These are phyloP conservation scores for Colletotrichum sp. DNA, from an alignment of 2,329 filamentous ascomycete species.

Conservation along the genomic window DNA sequence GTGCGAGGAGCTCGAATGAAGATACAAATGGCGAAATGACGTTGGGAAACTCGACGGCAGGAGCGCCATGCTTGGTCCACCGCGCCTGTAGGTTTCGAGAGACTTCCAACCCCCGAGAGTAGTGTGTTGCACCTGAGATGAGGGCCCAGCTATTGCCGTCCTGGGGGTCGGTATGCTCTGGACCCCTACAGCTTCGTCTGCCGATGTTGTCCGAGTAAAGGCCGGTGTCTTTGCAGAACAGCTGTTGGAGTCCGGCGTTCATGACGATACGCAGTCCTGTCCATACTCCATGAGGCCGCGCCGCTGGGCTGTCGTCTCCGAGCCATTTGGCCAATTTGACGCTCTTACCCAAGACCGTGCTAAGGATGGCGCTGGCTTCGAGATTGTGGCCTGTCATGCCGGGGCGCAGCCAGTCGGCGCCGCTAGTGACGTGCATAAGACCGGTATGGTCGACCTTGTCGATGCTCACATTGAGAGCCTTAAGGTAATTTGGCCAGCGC, in stretches of 20 bases:
- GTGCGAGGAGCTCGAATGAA: constrained; percentile 37
- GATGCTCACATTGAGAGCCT: constrained; percentile 35
- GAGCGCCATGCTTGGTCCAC: constrained; percentile 51
- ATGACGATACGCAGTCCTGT: constrained; percentile 15
- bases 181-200: constrained; percentile 30
- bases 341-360: constrained; percentile 54
- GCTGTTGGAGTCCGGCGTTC: constrained; percentile 24
- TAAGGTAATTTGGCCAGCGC: constrained; percentile 51
- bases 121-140: constrained; percentile 26
- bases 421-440: constrained; percentile 54
- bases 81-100: constrained; percentile 40
- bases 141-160: constrained; percentile 56
- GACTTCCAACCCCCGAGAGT: constrained; percentile 25
- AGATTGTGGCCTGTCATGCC: constrained; percentile 55
- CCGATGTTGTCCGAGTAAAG: constrained; percentile 54
- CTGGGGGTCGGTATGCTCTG: constrained; percentile 50
- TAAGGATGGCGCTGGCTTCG: constrained; percentile 58
- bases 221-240: constrained; percentile 28
- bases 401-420: constrained; percentile 56
- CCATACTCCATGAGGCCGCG: constrained; percentile 21
- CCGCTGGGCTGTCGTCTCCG: constrained; percentile 31
- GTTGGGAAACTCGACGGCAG: constrained; percentile 43
- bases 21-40: constrained; percentile 40
- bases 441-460: constrained; percentile 39
- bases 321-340: constrained; percentile 50